Evolutionary conservation across 495 filamentous ascomycete species (phyloP).

Genomic region (Hypoxylon perforatum): DNA sequence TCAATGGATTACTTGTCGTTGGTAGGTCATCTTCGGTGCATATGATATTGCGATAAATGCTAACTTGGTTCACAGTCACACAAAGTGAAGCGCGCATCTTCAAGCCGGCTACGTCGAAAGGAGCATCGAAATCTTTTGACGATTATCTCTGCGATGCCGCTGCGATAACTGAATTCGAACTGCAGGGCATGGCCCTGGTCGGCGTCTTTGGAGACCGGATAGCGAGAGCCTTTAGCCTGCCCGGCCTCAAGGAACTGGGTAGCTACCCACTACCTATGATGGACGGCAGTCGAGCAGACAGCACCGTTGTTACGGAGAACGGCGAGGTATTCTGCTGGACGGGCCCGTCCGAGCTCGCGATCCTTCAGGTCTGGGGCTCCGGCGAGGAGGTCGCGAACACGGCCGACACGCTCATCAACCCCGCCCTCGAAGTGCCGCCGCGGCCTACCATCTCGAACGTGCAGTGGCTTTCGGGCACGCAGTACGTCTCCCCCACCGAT

Average conservation of each 20-base stretch:
- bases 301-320: constrained; percentile 74
- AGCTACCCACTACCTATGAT: constrained; percentile 69
- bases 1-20: constrained; percentile 74
- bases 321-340: constrained; percentile 89
- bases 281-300: constrained; percentile 76
- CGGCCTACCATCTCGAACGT: constrained; percentile 96
- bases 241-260: constrained; percentile 87
- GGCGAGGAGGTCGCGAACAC: constrained; percentile 66
- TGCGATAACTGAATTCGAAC: constrained; percentile 74
- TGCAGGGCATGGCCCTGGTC: constrained; percentile 79
- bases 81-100: constrained; percentile 82
- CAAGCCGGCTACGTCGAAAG: constrained; percentile 84
- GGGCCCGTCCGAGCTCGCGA: constrained; percentile 84
- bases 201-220: constrained; percentile 84
- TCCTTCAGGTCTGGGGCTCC: constrained; percentile 83
- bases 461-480: constrained; percentile 96
- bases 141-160: constrained; percentile 83
- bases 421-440: constrained; percentile 73
- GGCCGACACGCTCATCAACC: constrained; percentile 81
- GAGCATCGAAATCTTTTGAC: constrained; percentile 89
- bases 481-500: constrained; percentile 88
- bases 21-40: constrained; percentile 49
- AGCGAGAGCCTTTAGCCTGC: constrained; percentile 83
- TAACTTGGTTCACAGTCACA: constrained; percentile 64
- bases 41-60: background rate